Percentiles rank a stretch among this genome's conserved stretches.
phyloP scores from a whole-genome alignment of 1,284 basidiomycete genomes.

The Pyrrhoderma noxium region DNA sequence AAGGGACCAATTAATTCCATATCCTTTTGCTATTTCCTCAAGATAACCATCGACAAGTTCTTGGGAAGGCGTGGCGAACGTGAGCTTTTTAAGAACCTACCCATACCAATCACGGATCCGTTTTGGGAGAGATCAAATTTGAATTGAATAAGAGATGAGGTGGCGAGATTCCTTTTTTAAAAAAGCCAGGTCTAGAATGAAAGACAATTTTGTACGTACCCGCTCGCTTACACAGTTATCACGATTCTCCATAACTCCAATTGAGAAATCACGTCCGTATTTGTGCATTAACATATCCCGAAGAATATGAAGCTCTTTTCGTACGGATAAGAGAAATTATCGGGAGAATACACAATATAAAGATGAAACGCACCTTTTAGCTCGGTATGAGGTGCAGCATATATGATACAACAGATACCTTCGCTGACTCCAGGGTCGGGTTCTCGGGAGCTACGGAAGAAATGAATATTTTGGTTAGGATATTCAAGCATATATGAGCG shows the following conservation, averaged over 20 bases:
- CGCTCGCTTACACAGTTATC: slow-evolving; percentile 74
- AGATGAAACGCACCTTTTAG: slow-evolving; percentile 57
- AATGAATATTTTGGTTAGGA: slow-evolving; percentile 12
- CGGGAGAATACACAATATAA: not conserved
- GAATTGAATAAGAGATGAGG: no score
- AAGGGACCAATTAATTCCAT: slow-evolving; percentile 62
- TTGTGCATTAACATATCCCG: slow-evolving; percentile 94
- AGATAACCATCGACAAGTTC: slow-evolving; percentile 85
- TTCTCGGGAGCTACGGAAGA: slow-evolving; percentile 51
- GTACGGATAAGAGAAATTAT: not conserved
- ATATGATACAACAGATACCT: slow-evolving; percentile 75
- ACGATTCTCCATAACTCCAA: slow-evolving; percentile 76
- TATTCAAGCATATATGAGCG: slow-evolving; percentile 4
- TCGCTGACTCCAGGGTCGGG: slow-evolving; percentile 79
- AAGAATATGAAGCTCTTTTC: slow-evolving; percentile 77
- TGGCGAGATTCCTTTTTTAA: no score
- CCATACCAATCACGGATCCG: not conserved
- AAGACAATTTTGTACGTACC: slow-evolving; percentile 37
- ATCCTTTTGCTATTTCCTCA: slow-evolving; percentile 81
- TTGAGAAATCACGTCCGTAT: slow-evolving; percentile 79
- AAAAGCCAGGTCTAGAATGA: slow-evolving; percentile 6
- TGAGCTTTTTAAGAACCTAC: slow-evolving; percentile 69
- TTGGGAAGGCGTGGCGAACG: slow-evolving; percentile 58
- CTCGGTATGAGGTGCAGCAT: slow-evolving; percentile 87
- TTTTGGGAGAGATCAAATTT: no score